Conservation (phyloP, 176 grass and related monocot species). For the Melocanna baccifera region DNA sequence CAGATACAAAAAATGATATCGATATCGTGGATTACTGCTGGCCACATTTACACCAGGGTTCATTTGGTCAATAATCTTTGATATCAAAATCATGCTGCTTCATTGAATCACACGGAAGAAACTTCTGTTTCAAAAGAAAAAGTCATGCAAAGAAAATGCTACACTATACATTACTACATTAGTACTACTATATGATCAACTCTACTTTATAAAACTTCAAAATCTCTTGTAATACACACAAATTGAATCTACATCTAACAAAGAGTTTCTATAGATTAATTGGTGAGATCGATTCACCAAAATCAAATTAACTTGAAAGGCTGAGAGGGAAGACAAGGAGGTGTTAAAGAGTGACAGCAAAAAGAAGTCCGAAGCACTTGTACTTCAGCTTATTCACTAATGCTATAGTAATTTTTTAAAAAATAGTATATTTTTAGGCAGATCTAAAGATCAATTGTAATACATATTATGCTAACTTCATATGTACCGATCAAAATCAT, state of each 20-base stretch:
- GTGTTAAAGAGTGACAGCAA: not conserved
- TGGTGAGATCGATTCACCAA: not conserved
- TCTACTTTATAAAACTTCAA: not conserved
- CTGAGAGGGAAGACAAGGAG: not conserved
- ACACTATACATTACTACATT: not conserved
- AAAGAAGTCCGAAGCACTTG: no score
- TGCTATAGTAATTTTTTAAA: no score
- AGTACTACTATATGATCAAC: not conserved
- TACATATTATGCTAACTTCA: no score
- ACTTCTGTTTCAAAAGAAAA: not conserved
- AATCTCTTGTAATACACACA: not conserved
- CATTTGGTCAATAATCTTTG: not conserved
- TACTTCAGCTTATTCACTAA: no score
- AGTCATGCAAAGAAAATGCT: not conserved
- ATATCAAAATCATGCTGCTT: not conserved
- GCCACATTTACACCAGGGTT: not conserved
- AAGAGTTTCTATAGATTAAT: not conserved
- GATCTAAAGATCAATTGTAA: no score
- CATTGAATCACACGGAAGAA: not conserved
- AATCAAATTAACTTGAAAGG: not conserved
- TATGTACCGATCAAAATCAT: no score
- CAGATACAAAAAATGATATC: not conserved
- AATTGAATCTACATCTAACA: not conserved
- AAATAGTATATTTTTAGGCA: no score
- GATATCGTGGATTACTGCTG: not conserved